Evolutionary conservation across 2,329 filamentous ascomycete species (phyloP).

Genomic region (Plectosphaerella plurivora): DNA sequence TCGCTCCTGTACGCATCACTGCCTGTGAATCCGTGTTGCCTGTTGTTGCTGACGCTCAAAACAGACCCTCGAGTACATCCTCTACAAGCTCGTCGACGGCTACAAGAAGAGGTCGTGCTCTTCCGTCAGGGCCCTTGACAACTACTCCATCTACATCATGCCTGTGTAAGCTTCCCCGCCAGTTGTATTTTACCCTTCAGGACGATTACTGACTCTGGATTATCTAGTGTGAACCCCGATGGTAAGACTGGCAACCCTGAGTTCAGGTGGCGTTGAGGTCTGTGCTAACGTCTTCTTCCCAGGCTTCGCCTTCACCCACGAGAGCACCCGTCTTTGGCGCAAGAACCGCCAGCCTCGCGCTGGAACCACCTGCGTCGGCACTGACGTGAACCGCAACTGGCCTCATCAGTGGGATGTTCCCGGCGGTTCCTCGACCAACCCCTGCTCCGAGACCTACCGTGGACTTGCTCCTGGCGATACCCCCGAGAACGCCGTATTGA

Average conservation of each 20-base stretch:
- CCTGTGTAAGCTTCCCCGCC: constrained; percentile 22
- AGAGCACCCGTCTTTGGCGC: constrained; percentile 54
- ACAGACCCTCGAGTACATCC: constrained; percentile 39
- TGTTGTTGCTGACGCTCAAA: not conserved
- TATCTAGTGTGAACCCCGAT: constrained; percentile 41
- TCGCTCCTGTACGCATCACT: constrained; percentile 51
- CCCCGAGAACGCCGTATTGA: constrained; percentile 47
- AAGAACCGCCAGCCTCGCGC: constrained; percentile 48
- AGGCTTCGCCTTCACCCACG: constrained; percentile 58
- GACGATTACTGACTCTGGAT: too few relatives aligned
- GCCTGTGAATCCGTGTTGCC: constrained; percentile 7
- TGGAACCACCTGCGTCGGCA: constrained; percentile 40
- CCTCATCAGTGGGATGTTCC: constrained; percentile 45
- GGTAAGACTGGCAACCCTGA: constrained; percentile 20
- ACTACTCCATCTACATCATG: constrained; percentile 57
- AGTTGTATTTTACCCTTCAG: too few relatives aligned
- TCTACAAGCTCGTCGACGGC: constrained; percentile 34
- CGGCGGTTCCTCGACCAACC: constrained; percentile 46
- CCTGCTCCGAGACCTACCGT: constrained; percentile 46
- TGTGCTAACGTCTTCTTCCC: not conserved
- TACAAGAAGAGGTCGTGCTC: constrained; percentile 28
- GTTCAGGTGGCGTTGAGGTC: not conserved
- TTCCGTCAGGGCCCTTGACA: constrained; percentile 39
- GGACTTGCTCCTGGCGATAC: constrained; percentile 38
- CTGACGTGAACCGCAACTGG: constrained; percentile 60